Evolutionary conservation across 1,284 basidiomycete genomes (phyloP), one percentile per base, ranked within the genome.

Genomic region (Fomitiporia mediterranea): DNA sequence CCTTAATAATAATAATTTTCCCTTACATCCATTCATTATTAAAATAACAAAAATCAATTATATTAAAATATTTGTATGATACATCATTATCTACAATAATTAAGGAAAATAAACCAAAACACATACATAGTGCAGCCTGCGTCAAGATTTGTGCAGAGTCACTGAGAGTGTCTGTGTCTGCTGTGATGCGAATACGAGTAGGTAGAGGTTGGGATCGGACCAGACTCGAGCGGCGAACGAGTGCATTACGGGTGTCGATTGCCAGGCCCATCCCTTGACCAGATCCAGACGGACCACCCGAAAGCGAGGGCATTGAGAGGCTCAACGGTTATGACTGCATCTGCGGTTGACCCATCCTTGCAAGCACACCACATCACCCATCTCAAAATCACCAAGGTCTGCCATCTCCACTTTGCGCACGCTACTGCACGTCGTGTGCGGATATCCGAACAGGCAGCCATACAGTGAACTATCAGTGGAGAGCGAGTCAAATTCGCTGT

Each of bases 81-180:
- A n/a, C n/a, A n/a, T n/a, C n/a, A n/a, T n/a, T n/a, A n/a, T n/a
- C n/a, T n/a, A n/a, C n/a, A n/a, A n/a, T n/a, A n/a, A n/a, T n/a
- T n/a, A n/a, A n/a, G n/a, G n/a, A n/a, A n/a, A n/a, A n/a, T n/a
- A n/a, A n/a, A n/a, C n/a, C n/a, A n/a, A n/a, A n/a, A n/a, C n/a
- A n/a, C n/a, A n/a, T n/a, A n/a, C n/a, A n/a, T n/a, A n/a, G 55
- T 4, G 27, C 34, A n/a, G 44, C 42, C 34, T 57, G 49, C 4
- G 49, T 32, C 6, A 42, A 25, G 32, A 47, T 46, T 38, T 57
- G 55, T 23, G 50, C 50, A 15, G 55, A 57, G 23, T 6, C 49
- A 57, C 17, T 56, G 55, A 4, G 38, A 27, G 21, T 55, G 53
- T 11, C 55, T 48, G 30, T 56, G 55, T 17, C 52, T 42, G 15